phyloP scores from a whole-genome alignment of 2,329 filamentous ascomycete species.

The Tothia fuscella region DNA sequence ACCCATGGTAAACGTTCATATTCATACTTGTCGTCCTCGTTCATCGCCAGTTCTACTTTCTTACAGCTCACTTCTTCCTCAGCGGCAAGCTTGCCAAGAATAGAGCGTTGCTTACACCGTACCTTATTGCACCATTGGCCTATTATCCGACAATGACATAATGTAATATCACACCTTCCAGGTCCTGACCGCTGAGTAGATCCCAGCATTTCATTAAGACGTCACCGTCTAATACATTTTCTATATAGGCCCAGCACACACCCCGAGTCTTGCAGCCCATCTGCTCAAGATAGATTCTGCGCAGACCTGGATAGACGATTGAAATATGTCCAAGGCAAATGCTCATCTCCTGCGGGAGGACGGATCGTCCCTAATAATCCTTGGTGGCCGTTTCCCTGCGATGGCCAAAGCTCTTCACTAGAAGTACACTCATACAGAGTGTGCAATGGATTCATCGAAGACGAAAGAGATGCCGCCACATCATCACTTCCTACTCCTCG shows the following conservation, averaged over 20 bases:
- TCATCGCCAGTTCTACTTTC: too few relatives aligned
- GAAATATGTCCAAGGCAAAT: not conserved
- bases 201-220: not conserved
- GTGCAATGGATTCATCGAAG: not conserved
- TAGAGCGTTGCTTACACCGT: too few relatives aligned
- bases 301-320: slow-evolving; percentile 6
- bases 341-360: not conserved
- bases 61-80: too few relatives aligned
- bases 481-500: too few relatives aligned
- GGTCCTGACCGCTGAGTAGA: not conserved
- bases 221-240: not conserved
- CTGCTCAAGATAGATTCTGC: slow-evolving; percentile 1
- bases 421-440: slow-evolving; percentile 6
- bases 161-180: not conserved
- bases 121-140: too few relatives aligned
- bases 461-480: not conserved
- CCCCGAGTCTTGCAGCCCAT: slow-evolving; percentile 4
- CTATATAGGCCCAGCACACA: slow-evolving; percentile 2
- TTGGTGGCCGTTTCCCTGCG: slow-evolving; percentile 2
- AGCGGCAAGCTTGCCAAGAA: too few relatives aligned
- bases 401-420: slow-evolving; percentile 3
- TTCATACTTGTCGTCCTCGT: too few relatives aligned
- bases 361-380: not conserved
- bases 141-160: slow-evolving; percentile 6
- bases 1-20: too few relatives aligned